phyloP scores from a whole-genome alignment of 257 asterid species.

The Mentha longifolia region DNA sequence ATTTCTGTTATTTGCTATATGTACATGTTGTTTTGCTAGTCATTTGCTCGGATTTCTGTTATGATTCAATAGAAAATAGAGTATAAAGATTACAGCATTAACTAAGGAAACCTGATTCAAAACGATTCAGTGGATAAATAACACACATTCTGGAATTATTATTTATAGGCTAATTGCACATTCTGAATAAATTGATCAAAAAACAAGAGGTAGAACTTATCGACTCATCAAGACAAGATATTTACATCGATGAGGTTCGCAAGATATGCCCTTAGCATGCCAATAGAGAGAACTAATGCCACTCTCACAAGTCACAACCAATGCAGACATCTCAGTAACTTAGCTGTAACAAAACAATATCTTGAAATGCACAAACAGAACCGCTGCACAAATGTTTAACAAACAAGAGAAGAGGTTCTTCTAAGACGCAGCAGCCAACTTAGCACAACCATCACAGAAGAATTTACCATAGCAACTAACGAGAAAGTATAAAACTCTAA shows the following conservation, averaged over 20 bases:
- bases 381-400: neutral
- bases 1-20: neutral
- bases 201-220: neutral
- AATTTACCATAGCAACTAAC: conserved; percentile 5
- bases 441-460: conserved; percentile 4
- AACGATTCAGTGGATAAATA: neutral
- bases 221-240: conserved; percentile 2
- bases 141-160: neutral
- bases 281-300: neutral
- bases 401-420: neutral
- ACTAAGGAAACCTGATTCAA: conserved; percentile 9
- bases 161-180: neutral
- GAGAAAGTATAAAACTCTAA: neutral
- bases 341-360: conserved; percentile 3
- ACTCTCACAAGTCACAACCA: neutral
- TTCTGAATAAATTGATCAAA: neutral
- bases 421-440: conserved; percentile 4
- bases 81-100: neutral
- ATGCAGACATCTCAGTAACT: neutral
- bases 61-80: neutral
- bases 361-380: conserved; percentile 20
- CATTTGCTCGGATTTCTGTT: conserved; percentile 3
- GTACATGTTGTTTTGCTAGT: too few relatives aligned
- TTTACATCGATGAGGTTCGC: conserved; percentile 7
- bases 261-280: neutral